A percentile compares a stretch with the other conserved stretches of the same genome.
Conservation (phyloP, 495 filamentous ascomycete species). For the Evansstolkia leycettana region DNA sequence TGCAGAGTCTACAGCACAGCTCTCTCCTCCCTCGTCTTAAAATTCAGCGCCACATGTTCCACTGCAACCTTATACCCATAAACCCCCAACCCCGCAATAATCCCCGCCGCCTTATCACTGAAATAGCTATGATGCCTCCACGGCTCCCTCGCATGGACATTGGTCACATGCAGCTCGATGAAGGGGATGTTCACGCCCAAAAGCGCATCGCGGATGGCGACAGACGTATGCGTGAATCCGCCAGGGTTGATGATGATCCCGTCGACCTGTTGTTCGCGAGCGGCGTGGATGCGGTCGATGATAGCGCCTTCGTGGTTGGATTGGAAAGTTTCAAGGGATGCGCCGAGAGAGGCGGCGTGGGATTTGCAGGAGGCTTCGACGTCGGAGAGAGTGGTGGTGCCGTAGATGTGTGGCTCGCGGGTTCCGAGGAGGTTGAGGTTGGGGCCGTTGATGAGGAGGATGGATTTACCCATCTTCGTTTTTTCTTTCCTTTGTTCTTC, state of each 20-base stretch:
- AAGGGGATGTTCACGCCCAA: constrained; percentile 53
- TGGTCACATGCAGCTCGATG: constrained; percentile 58
- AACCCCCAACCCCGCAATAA: constrained; percentile 55
- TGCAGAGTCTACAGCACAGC: not conserved
- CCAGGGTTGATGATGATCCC: constrained; percentile 61
- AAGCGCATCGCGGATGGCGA: constrained; percentile 57
- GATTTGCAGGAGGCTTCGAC: constrained; percentile 32
- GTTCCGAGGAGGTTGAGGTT: constrained; percentile 71
- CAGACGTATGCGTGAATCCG: constrained; percentile 54
- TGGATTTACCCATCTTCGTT: constrained; percentile 30
- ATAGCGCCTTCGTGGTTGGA: constrained; percentile 58
- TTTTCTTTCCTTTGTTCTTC: too few species aligned
- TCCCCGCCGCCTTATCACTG: constrained; percentile 55
- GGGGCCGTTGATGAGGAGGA: constrained; percentile 70
- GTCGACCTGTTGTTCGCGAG: constrained; percentile 34
- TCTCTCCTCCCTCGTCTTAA: constrained; percentile 10
- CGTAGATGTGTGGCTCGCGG: constrained; percentile 60
- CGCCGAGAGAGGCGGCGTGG: constrained; percentile 29
- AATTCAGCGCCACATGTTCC: constrained; percentile 42
- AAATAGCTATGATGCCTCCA: constrained; percentile 55
- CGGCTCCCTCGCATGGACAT: constrained; percentile 53
- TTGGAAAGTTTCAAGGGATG: constrained; percentile 42
- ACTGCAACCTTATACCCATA: constrained; percentile 61
- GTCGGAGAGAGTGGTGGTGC: constrained; percentile 47
- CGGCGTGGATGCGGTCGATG: constrained; percentile 46